A percentile compares a stretch with the other conserved stretches of the same genome.
Evolutionary conservation across 192 early-diverging fungal genomes (phyloP).

Genomic region (Backusella circina): DNA sequence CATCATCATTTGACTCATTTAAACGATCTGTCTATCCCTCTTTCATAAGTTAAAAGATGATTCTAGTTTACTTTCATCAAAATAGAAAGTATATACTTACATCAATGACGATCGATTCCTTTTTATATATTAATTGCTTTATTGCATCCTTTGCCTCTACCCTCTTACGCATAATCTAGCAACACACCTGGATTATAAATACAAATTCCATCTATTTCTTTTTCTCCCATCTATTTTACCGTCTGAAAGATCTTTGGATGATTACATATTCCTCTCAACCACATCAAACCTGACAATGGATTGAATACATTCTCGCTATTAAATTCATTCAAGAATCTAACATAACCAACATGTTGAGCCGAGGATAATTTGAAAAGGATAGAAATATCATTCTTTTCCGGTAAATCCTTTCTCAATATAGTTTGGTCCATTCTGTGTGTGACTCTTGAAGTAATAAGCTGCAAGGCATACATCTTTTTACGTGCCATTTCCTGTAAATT

Average conservation of each 20-base stretch:
- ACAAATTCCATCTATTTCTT: not conserved
- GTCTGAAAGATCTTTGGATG: constrained; percentile 55
- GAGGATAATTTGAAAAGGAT: constrained; percentile 59
- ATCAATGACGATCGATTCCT: not conserved
- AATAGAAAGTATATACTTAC: not conserved
- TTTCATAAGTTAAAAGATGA: not conserved
- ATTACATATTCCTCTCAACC: constrained; percentile 55
- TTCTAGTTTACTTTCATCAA: not conserved
- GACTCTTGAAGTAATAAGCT: constrained; percentile 55
- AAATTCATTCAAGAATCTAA: not conserved
- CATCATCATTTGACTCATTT: not conserved
- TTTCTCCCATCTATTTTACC: constrained; percentile 7
- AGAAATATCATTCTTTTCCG: constrained; percentile 68
- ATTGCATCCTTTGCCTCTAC: not conserved
- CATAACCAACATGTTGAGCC: constrained; percentile 58
- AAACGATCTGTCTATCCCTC: not conserved
- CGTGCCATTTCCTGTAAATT: constrained; percentile 13
- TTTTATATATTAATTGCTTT: not conserved
- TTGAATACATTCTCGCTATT: not conserved
- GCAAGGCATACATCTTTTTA: constrained; percentile 49
- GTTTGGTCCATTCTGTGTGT: constrained; percentile 42
- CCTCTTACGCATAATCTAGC: not conserved
- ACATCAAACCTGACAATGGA: constrained; percentile 18
- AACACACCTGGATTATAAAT: not conserved
- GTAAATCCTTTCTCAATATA: constrained; percentile 54